Conservation (phyloP, 306 rosid genomes). For the Acacia crassicarpa region DNA sequence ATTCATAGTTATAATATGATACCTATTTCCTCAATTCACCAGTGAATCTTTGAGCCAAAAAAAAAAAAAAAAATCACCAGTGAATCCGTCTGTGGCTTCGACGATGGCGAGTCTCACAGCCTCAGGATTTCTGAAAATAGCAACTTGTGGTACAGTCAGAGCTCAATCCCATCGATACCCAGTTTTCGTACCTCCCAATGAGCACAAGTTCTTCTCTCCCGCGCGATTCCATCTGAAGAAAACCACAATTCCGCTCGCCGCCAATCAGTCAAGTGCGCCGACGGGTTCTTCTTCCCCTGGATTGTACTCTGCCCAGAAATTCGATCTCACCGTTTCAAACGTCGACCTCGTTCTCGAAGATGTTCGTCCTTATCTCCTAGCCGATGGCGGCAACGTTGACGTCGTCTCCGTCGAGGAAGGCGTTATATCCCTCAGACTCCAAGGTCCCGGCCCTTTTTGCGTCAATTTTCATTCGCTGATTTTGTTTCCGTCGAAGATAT, state of each 20-base stretch:
- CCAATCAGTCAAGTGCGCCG: slow-evolving; percentile 43
- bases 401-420: slow-evolving; percentile 86
- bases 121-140: slow-evolving; percentile 35
- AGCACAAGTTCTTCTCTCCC: not conserved
- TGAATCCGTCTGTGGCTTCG: not conserved
- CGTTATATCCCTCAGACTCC: slow-evolving; percentile 77
- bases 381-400: slow-evolving; percentile 95
- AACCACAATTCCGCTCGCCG: slow-evolving; percentile 32
- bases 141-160: slow-evolving; percentile 2
- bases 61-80: no score
- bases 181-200: not conserved
- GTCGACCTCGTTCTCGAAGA: slow-evolving; percentile 89
- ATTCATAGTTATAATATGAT: not conserved
- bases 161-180: slow-evolving; percentile 25
- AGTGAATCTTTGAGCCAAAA: no score
- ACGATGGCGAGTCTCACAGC: slow-evolving; percentile 48
- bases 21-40: not conserved
- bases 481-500: no score
- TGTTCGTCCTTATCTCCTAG: slow-evolving; percentile 88
- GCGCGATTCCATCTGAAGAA: slow-evolving; percentile 17
- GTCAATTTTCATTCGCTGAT: not conserved
- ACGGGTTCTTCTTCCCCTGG: slow-evolving; percentile 56
- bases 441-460: slow-evolving; percentile 50
- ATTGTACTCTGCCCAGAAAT: slow-evolving; percentile 75
- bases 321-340: slow-evolving; percentile 68